phyloP scores from a whole-genome alignment of 2,329 filamentous ascomycete species.

The Talaromyces sp. region DNA sequence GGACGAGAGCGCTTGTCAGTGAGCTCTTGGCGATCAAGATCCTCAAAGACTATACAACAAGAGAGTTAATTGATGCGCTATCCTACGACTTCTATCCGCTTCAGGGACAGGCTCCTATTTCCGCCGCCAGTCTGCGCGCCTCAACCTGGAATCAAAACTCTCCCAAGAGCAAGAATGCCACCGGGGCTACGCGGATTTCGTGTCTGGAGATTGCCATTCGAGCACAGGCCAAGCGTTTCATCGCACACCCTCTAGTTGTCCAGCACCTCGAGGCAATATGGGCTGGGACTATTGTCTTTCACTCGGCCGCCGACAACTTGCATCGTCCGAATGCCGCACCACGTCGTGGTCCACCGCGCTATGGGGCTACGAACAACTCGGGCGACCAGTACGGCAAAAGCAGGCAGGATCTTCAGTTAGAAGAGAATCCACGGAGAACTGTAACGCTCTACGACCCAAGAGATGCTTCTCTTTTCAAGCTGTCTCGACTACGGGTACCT shows the following conservation, averaged over 20 bases:
- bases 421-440: conserved; percentile 56
- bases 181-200: conserved; percentile 73
- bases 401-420: conserved; percentile 14
- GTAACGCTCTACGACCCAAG: conserved; percentile 87
- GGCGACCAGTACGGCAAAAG: conserved; percentile 3
- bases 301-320: conserved; percentile 80
- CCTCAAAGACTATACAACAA: conserved; percentile 82
- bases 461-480: conserved; percentile 85
- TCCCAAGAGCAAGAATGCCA: conserved; percentile 47
- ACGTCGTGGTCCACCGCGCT: conserved; percentile 24
- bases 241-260: conserved; percentile 86
- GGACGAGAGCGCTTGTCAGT: conserved; percentile 82
- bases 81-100: conserved; percentile 95
- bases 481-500: conserved; percentile 85
- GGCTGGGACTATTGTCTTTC: conserved; percentile 93
- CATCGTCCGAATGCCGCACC: conserved; percentile 59
- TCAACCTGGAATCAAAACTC: conserved; percentile 33
- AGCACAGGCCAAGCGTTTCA: conserved; percentile 86
- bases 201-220: conserved; percentile 91
- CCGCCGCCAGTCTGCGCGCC: conserved; percentile 36
- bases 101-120: conserved; percentile 66
- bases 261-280: conserved; percentile 96
- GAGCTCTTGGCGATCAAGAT: conserved; percentile 87
- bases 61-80: conserved; percentile 88
- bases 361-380: conserved; percentile 28